These are phyloP conservation scores for Scytalidium lignicola DNA, from an alignment of 2,329 filamentous ascomycete genomes.

Conservation along the genomic window DNA sequence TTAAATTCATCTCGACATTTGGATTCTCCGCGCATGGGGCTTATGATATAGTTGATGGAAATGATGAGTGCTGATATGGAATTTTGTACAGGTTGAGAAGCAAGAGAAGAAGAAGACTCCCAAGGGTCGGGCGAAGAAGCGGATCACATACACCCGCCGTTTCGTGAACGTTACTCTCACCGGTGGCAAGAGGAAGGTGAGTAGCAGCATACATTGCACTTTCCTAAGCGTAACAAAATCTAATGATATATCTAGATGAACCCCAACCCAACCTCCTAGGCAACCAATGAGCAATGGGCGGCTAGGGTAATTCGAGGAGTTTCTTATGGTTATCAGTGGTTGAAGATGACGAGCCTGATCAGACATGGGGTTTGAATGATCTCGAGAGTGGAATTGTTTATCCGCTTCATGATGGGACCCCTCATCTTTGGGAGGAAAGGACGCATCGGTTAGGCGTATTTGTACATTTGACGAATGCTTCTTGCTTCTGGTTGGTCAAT, in stretches of 20 bases:
- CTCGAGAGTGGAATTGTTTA: slow-evolving; percentile 14
- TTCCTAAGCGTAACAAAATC: slow-evolving; percentile 10
- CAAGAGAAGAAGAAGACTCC: slow-evolving; percentile 96
- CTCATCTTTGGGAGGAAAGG: slow-evolving; percentile 25
- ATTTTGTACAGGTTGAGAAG: slow-evolving; percentile 63
- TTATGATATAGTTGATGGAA: slow-evolving; percentile 2
- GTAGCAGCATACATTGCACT: slow-evolving; percentile 20
- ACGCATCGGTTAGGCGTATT: slow-evolving; percentile 26
- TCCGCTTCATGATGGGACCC: slow-evolving; percentile 21
- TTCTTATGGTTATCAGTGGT: background rate
- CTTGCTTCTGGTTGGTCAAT: slow-evolving; percentile 4
- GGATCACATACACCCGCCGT: slow-evolving; percentile 90
- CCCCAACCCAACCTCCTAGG: slow-evolving; percentile 74
- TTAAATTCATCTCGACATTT: too few species aligned
- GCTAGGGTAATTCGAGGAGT: slow-evolving; percentile 1
- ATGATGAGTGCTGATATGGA: slow-evolving; percentile 20
- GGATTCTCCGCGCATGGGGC: too few species aligned
- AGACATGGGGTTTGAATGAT: slow-evolving; percentile 19
- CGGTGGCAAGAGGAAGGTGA: slow-evolving; percentile 96
- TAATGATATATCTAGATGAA: slow-evolving; percentile 59
- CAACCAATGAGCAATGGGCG: slow-evolving; percentile 13
- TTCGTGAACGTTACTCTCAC: slow-evolving; percentile 98
- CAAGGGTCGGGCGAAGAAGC: slow-evolving; percentile 97
- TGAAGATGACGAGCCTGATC: slow-evolving; percentile 17
- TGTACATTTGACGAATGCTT: slow-evolving; percentile 22